Conservation (phyloP, 305 asterid genomes). For the Solanum hybrid region DNA sequence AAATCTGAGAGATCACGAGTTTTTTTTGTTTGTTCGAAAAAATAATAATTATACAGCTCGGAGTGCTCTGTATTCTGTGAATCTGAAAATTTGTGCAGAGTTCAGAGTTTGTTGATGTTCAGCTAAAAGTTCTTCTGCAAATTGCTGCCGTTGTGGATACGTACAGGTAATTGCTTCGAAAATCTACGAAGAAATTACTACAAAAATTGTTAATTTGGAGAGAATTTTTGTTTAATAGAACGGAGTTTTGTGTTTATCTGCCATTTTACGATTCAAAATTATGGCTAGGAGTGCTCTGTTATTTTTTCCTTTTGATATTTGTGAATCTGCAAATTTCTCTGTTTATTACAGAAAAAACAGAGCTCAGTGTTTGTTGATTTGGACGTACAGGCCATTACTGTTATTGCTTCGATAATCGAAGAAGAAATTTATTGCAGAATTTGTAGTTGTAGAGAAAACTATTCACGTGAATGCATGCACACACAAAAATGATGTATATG, state of each 20-base stretch:
- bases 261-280: not conserved
- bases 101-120: not conserved
- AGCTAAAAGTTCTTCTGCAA: not conserved
- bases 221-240: not conserved
- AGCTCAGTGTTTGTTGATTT: not conserved
- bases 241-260: not conserved
- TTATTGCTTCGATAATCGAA: not conserved
- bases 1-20: not conserved
- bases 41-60: not conserved
- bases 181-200: not conserved
- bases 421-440: not conserved
- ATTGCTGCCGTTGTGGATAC: not conserved
- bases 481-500: not conserved
- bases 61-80: not conserved
- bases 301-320: not conserved
- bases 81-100: not conserved
- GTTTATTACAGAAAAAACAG: not conserved
- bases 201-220: not conserved
- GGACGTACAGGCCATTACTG: not conserved
- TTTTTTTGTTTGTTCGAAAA: not conserved
- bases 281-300: not conserved
- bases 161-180: not conserved
- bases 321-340: not conserved
- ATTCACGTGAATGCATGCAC: not conserved
- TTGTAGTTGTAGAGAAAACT: not conserved